These are phyloP conservation scores for Nakazawaea pomicola DNA, from an alignment of 805 yeast genomes.

Conservation along the genomic window DNA sequence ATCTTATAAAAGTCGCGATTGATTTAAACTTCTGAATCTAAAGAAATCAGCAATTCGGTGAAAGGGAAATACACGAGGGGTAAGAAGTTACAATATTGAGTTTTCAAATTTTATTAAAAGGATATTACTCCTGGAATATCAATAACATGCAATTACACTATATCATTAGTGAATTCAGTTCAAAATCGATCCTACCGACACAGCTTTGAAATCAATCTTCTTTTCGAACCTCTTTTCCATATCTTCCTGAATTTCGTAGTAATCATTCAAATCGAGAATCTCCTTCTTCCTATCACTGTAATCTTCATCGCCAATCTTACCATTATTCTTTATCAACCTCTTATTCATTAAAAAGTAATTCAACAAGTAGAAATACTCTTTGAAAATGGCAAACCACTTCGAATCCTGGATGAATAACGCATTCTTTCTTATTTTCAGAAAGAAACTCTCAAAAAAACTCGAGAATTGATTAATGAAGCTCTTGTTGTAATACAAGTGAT, in stretches of 20 bases:
- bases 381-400: constrained; percentile 7
- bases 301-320: background rate
- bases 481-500: background rate
- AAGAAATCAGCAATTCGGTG: no score
- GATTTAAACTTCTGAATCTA: no score
- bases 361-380: constrained; percentile 5
- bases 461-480: background rate
- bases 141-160: background rate
- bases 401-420: background rate
- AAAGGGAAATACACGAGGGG: no score
- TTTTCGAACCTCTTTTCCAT: background rate
- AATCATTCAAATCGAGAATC: background rate
- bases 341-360: background rate
- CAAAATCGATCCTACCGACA: background rate
- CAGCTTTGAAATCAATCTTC: background rate
- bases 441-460: background rate
- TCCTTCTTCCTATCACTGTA: background rate
- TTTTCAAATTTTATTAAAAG: no score
- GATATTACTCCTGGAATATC: no score
- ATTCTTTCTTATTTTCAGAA: background rate
- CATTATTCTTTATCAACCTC: constrained; percentile 3
- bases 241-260: background rate
- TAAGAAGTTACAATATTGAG: no score
- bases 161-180: background rate
- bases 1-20: no score